Percentiles rank a stretch among this genome's conserved stretches.
Conservation (phyloP, 1,139 yeast species). For the Lodderomyces beijingensis region DNA sequence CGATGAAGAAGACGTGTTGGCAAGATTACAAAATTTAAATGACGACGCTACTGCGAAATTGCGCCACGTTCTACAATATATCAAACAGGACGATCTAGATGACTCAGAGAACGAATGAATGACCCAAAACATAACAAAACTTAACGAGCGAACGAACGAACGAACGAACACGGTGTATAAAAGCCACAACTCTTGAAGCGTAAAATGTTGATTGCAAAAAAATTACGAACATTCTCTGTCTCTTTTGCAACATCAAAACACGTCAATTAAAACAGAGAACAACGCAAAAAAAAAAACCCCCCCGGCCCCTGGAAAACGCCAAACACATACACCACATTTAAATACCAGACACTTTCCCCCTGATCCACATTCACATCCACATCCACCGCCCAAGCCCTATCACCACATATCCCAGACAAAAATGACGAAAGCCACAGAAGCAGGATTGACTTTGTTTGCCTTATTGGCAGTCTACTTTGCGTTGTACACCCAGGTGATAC, state of each 20-base stretch:
- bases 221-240: too few relatives aligned
- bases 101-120: not conserved
- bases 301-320: too few relatives aligned
- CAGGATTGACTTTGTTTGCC: slow-evolving; percentile 45
- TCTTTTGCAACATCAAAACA: too few relatives aligned
- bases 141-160: too few relatives aligned
- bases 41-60: slow-evolving; percentile 35
- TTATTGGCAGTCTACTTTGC: slow-evolving; percentile 53
- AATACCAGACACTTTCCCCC: too few relatives aligned
- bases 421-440: slow-evolving; percentile 72
- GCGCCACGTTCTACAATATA: slow-evolving; percentile 38
- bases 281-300: slow-evolving; percentile 3
- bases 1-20: slow-evolving; percentile 16
- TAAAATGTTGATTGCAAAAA: too few relatives aligned
- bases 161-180: too few relatives aligned
- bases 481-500: slow-evolving; percentile 50
- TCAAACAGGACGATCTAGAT: slow-evolving; percentile 27
- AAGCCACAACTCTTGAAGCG: too few relatives aligned
- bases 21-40: slow-evolving; percentile 28
- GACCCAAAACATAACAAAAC: too few relatives aligned
- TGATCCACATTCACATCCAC: not conserved
- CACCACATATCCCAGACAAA: not conserved
- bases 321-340: too few relatives aligned
- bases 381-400: not conserved
- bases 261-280: not conserved